These are phyloP conservation scores for Pisolithus thermaeus DNA, from an alignment of 1,284 basidiomycete genomes.

Conservation along the genomic window DNA sequence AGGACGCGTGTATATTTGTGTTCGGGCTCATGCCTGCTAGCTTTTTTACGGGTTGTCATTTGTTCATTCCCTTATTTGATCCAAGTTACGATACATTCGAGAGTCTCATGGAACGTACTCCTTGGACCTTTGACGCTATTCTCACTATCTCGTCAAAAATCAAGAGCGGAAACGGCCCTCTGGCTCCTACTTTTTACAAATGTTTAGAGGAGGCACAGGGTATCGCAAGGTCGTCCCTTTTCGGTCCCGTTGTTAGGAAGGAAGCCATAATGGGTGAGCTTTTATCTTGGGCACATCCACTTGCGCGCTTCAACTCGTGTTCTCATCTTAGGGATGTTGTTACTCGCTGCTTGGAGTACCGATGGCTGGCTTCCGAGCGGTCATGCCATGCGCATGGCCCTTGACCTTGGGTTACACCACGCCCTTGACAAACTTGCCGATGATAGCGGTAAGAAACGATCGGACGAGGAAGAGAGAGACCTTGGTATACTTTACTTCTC, in stretches of 20 bases:
- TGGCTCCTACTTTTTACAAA: constrained; percentile 81
- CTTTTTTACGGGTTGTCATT: constrained; percentile 92
- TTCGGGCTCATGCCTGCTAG: constrained; percentile 39
- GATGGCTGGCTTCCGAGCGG: constrained; percentile 92
- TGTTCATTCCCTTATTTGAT: constrained; percentile 92
- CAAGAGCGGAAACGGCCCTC: constrained; percentile 80
- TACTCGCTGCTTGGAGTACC: constrained; percentile 89
- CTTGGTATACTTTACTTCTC: constrained; percentile 47
- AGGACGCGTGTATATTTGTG: constrained; percentile 1
- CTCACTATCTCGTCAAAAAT: constrained; percentile 90
- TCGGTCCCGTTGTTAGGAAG: constrained; percentile 87
- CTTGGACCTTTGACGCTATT: constrained; percentile 90
- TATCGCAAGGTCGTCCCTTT: constrained; percentile 87
- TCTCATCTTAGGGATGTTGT: constrained; percentile 64
- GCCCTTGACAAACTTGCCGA: constrained; percentile 89
- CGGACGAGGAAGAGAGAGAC: constrained; percentile 82
- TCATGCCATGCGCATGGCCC: constrained; percentile 90
- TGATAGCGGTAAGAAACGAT: constrained; percentile 55
- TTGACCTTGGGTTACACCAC: constrained; percentile 87
- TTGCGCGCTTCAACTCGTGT: constrained; percentile 3
- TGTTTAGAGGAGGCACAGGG: constrained; percentile 92
- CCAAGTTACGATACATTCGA: constrained; percentile 88
- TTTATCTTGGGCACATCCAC: not conserved
- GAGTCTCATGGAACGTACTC: constrained; percentile 81
- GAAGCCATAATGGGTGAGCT: constrained; percentile 83